Evolutionary conservation across 805 yeast genomes (phyloP).

Genomic region (Maudiozyma serrabonitensis): DNA sequence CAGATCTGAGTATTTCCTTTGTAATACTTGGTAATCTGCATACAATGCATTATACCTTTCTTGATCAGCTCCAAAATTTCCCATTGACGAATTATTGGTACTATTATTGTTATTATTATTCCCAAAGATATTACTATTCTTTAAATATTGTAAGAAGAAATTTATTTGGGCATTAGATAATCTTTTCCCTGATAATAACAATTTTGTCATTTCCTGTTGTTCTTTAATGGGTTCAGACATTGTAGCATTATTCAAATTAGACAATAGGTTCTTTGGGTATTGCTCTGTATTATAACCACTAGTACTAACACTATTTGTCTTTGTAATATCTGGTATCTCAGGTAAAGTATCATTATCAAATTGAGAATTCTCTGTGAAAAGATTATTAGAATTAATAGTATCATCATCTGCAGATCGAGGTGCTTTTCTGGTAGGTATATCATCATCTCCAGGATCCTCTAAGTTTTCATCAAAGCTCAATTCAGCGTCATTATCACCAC

Average conservation of each 20-base stretch:
- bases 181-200: slow-evolving; percentile 19
- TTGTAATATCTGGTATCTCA: slow-evolving; percentile 6
- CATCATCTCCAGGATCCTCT: not conserved
- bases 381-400: slow-evolving; percentile 17
- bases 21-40: slow-evolving; percentile 7
- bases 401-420: slow-evolving; percentile 10
- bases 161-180: slow-evolving; percentile 23
- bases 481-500: not conserved
- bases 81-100: slow-evolving; percentile 12
- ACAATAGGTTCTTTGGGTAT: slow-evolving; percentile 11
- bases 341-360: slow-evolving; percentile 26
- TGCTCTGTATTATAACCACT: not conserved
- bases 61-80: not conserved
- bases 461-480: not conserved
- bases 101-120: slow-evolving; percentile 16
- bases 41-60: slow-evolving; percentile 10
- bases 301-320: not conserved
- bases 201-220: slow-evolving; percentile 21
- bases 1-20: slow-evolving; percentile 2
- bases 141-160: slow-evolving; percentile 11
- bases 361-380: slow-evolving; percentile 25
- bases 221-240: slow-evolving; percentile 26
- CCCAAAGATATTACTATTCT: slow-evolving; percentile 5
- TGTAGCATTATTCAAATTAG: slow-evolving; percentile 15
- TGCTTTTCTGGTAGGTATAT: not conserved